Base-by-base conservation (phyloP, 805 yeast species). In the Komagataella pseudopastoris region DNA sequence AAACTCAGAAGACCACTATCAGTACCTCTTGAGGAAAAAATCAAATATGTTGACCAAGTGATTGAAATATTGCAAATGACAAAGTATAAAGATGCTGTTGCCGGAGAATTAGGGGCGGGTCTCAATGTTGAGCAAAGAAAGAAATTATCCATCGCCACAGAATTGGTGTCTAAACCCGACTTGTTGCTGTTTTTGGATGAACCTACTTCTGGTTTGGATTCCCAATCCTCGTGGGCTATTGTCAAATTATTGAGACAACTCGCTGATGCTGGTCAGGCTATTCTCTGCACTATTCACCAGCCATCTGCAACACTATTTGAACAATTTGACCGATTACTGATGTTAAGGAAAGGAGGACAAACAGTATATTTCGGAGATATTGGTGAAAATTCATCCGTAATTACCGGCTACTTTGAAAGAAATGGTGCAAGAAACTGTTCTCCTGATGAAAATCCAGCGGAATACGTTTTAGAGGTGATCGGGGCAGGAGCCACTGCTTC, bases 211-310 rank as follows among this genome's bases (percentile, higher is more conserved):
- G 79, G 79, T 55, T 62, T 74, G 54, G 79, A 74, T 57, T 72
- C 76, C 46, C 75, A 72, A 56, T 69, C 77, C n/a, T 71, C 80
- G 6, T 75, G 76, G 75, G 65, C 78, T 45, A 74, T 76, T 58
- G 67, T 76, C 48, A 68, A 71, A 58, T 64, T 75, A 54, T 60
- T 76, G 58, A 64, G 71, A 54, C 67, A 64, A 50, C 62, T 76
- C 56, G 73, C 77, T 6, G 64, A 63, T 49, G 69, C 73, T 47
- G 78, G 78, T n/a, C 77, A 75, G 57, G 71, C 77, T 10, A 74
- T 75, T 52, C 60, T 76, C 59, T 76, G 80, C 66, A 75, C 80
- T n/a, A 75, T 76, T 55, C 80, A 76, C 61, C 80, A 76, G 60
- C 80, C 79, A 53, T 74, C 79, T 12, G 77, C 79, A 14, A 67